phyloP scores from a whole-genome alignment of 805 yeast genomes.

The Candida broadrunensis region DNA sequence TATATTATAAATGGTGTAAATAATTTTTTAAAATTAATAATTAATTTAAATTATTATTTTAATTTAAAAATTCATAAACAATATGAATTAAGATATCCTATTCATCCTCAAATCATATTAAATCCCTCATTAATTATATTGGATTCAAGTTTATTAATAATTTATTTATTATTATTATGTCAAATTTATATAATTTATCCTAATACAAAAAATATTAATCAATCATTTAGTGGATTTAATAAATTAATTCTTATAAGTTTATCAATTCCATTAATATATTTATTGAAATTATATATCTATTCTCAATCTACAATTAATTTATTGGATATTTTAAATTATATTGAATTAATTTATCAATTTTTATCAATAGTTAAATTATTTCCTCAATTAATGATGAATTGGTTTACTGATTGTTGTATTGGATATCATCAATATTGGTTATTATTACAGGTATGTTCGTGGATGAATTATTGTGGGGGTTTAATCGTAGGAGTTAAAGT shows the following conservation, averaged over 20 bases:
- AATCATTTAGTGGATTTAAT: constrained; percentile 26
- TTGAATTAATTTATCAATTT: constrained; percentile 34
- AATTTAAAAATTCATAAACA: constrained; percentile 6
- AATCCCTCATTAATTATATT: constrained; percentile 13
- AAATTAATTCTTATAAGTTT: constrained; percentile 4
- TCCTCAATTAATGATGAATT: constrained; percentile 43
- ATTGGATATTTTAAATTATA: constrained; percentile 39
- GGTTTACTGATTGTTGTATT: constrained; percentile 28
- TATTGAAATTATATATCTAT: constrained; percentile 1
- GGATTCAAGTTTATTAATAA: constrained; percentile 8
- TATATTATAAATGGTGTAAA: constrained; percentile 5
- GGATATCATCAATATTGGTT: constrained; percentile 12
- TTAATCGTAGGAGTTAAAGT: not conserved
- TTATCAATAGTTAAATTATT: constrained; percentile 20
- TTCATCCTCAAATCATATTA: constrained; percentile 20
- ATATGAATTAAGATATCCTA: constrained; percentile 27
- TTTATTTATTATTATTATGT: constrained; percentile 7
- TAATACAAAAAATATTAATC: constrained; percentile 32
- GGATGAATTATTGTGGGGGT: no score
- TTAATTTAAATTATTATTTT: constrained; percentile 7
- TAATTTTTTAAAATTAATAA: constrained; percentile 4
- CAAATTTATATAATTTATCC: constrained; percentile 23
- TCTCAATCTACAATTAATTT: constrained; percentile 15
- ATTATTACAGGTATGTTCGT: not conserved
- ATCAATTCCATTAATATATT: constrained; percentile 3